Evolutionary conservation across 2,329 filamentous ascomycete genomes (phyloP).

Genomic region (Orbilia oligospora): DNA sequence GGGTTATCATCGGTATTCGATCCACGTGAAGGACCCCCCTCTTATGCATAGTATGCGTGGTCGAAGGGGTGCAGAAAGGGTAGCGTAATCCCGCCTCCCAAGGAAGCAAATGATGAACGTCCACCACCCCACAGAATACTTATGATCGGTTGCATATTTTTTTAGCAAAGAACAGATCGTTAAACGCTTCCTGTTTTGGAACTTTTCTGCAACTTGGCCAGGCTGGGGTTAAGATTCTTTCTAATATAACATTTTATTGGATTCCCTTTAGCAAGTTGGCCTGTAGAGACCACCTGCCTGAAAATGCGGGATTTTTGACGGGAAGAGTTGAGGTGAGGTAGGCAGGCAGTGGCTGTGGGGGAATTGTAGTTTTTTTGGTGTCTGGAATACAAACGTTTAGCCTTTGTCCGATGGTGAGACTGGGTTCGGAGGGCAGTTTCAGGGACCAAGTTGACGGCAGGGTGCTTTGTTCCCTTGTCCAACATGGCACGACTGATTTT

Average conservation of each 20-base stretch:
- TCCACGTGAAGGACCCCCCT: slow-evolving; percentile 14
- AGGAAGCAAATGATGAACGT: slow-evolving; percentile 28
- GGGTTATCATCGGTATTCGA: slow-evolving; percentile 15
- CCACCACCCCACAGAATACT: slow-evolving; percentile 1
- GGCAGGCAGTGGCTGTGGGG: slow-evolving; percentile 27
- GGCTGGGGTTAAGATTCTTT: not conserved
- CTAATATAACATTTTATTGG: slow-evolving; percentile 5
- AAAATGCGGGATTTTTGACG: slow-evolving; percentile 55
- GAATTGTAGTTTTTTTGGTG: not conserved
- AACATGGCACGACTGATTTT: not conserved
- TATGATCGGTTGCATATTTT: slow-evolving; percentile 22
- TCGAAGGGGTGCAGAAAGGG: not conserved
- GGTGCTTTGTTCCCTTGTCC: slow-evolving; percentile 17
- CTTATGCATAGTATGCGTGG: not conserved
- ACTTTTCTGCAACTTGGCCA: not conserved
- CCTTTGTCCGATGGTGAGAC: slow-evolving; percentile 53
- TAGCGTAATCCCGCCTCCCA: slow-evolving; percentile 9
- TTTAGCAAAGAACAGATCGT: slow-evolving; percentile 20
- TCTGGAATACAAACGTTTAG: slow-evolving; percentile 30
- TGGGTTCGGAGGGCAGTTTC: slow-evolving; percentile 7
- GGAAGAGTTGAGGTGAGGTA: not conserved
- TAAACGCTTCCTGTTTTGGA: slow-evolving; percentile 44
- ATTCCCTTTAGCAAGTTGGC: slow-evolving; percentile 6
- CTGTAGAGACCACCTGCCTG: slow-evolving; percentile 17
- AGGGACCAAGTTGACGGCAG: slow-evolving; percentile 14